Evolutionary conservation across 2,329 filamentous ascomycete genomes (phyloP), one percentile per base, ranked within the genome.

Genomic region (Biscogniauxia marginata): DNA sequence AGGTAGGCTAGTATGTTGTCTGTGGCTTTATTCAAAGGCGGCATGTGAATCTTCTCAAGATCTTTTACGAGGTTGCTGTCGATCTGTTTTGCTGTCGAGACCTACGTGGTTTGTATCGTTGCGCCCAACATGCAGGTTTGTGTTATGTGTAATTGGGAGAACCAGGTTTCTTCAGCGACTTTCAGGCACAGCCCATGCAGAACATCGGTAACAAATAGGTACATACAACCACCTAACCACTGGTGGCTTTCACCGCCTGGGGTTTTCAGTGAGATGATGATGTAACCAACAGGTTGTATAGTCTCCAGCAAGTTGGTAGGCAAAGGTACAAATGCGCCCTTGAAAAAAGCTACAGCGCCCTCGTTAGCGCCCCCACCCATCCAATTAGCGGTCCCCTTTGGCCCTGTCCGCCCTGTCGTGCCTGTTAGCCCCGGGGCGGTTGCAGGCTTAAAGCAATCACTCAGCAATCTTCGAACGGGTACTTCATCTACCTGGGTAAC

Each of bases 261-360:
- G 53, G n/a, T n/a, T n/a, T 18, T 49, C 56, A 47, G 46, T 47
- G 47, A 44, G 50, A n/a, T 46, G 57, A 66, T 66, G 64, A 65
- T 66, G 64, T 66, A 66, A 66, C 63, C 54, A 61, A 59, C 50
- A 52, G 30, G 13, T n/a, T 47, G 54, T 52, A 55, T 24, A 44
- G 56, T 63, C 57, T 49, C 54, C 21, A 44, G 58, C 61, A 53
- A 43, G 39, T 55, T 23, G 22, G 39, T 52, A 50, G 43, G 50
- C 24, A 30, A 53, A n/a, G 20, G 23, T 45, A 23, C 18, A 46
- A 20, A 30, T 25, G 43, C 49, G 50, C 56, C 46, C 30, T 51
- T 47, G 44, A 53, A 57, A 52, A 60, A 55, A 54, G 52, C 52
- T 47, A 19, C 39, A 39, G 52, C 54, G 59, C 54, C 49, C 7